Evolutionary conservation across 1,139 yeast genomes (phyloP), one percentile per base, ranked within the genome.

Genomic region (Suhomyces panamericanus): DNA sequence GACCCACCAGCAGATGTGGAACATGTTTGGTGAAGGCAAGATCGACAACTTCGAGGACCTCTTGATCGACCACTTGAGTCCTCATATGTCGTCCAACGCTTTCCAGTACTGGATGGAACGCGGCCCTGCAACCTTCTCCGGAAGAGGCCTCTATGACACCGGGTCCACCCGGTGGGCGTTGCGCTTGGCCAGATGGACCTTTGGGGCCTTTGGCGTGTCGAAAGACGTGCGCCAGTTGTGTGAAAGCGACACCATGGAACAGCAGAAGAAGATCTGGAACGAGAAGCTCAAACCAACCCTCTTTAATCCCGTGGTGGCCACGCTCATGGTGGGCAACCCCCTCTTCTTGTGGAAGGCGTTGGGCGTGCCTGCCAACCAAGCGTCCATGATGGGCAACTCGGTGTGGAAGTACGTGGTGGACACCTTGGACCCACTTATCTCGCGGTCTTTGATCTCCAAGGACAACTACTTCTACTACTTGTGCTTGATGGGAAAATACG

Each of bases 141-240:
- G 86, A 5, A 68, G 61, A 36, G 95, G 95, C 16, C 69, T 87
- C 40, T 81, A 81, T 56, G 89, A 87, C 57, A 86, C 95, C 6
- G 96, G 96, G 0, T 85, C 88, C 28, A 85, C 95, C 1, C 77
- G 93, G 62, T 87, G 95, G 95, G 95, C 95, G 0, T 69, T 87
- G 45, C 75, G 91, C 56, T 64, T 85, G 47, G 85, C 89, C 13
- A 74, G 75, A 51, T 77, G 75, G 58, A 68, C 85, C 4, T 86
- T 87, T 66, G 68, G 70, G 35, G 42, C 77, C 3, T 73, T 83
- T 46, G 87, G 91, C 1, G 73, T 81, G 28, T 57, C 71, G 30
- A 64, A 64, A 11, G 72, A 78, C 42, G 80, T 86, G 41, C 73
- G 75, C 34, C 70, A 74, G 47, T 66, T 87, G 35, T 83, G 91